phyloP scores from a whole-genome alignment of 768 basidiomycete genomes.

The Podaxis sp. region DNA sequence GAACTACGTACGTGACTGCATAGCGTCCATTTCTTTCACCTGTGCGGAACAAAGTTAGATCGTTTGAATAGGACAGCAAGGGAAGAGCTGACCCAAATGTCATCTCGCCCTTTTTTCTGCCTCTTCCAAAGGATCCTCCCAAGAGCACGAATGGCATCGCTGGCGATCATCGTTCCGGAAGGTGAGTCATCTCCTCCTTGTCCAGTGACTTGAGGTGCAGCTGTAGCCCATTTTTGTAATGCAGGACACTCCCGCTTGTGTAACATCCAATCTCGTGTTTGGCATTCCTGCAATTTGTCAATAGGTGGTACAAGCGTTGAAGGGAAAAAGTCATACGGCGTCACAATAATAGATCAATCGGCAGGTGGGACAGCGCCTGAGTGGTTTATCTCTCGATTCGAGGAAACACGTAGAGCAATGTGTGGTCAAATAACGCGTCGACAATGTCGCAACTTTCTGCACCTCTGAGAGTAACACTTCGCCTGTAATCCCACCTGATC shows the following conservation, averaged over 20 bases:
- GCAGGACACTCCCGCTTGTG: conserved; percentile 83
- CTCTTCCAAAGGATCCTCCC: conserved; percentile 72
- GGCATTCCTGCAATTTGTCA: conserved; percentile 51
- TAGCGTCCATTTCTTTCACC: conserved; percentile 61
- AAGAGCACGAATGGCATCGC: conserved; percentile 78
- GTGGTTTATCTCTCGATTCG: conserved; percentile 29
- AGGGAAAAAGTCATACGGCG: conserved; percentile 43
- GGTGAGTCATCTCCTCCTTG: conserved; percentile 1
- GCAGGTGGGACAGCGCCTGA: conserved; percentile 79
- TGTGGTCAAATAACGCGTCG: conserved; percentile 54
- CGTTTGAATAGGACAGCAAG: background rate
- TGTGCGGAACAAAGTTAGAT: conserved; percentile 23
- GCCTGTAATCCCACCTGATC: conserved; percentile 42
- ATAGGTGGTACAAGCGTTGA: background rate
- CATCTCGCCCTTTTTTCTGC: conserved; percentile 52
- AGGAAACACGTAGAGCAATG: conserved; percentile 71
- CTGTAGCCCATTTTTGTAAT: conserved; percentile 52
- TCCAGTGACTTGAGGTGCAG: conserved; percentile 38
- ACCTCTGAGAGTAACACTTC: conserved; percentile 52
- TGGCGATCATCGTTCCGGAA: conserved; percentile 45
- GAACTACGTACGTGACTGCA: conserved; percentile 72
- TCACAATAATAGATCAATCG: conserved; percentile 75
- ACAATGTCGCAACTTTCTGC: conserved; percentile 67
- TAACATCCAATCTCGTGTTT: conserved; percentile 67
- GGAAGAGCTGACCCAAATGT: conserved; percentile 52